A percentile compares a stretch with the other conserved stretches of the same genome.
These are phyloP conservation scores for Plasmodium blacklocki DNA, from an alignment of 169 alveolate genomes.

Conservation along the genomic window DNA sequence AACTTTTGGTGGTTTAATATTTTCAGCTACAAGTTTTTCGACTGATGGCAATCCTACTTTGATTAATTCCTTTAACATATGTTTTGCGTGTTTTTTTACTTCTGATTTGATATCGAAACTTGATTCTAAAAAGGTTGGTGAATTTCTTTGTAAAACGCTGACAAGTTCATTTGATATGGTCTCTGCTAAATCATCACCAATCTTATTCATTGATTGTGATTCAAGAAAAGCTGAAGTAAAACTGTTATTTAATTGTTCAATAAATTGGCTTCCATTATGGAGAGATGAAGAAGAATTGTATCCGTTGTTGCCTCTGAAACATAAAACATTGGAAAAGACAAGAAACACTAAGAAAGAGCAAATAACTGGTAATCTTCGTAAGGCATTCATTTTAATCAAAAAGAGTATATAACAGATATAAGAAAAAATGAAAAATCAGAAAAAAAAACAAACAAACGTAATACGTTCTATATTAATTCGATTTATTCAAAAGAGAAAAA, in stretches of 20 bases:
- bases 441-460: constrained; percentile 2
- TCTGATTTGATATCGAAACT: constrained; percentile 53
- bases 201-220: constrained; percentile 21
- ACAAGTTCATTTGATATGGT: constrained; percentile 46
- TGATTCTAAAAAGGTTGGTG: constrained; percentile 66
- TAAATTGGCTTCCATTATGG: constrained; percentile 38
- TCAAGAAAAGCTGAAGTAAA: constrained; percentile 48
- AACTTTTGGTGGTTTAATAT: constrained; percentile 51
- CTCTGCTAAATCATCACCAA: constrained; percentile 59
- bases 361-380: constrained; percentile 45
- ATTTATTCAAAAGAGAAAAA: neutral
- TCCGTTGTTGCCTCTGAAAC: constrained; percentile 51
- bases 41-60: constrained; percentile 63
- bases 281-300: constrained; percentile 26
- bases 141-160: constrained; percentile 35
- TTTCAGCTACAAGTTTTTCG: constrained; percentile 36
- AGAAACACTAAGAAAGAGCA: constrained; percentile 39
- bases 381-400: constrained; percentile 49
- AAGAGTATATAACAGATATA: too few relatives aligned
- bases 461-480: constrained; percentile 8
- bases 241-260: constrained; percentile 34
- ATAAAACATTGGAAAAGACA: constrained; percentile 43
- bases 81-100: constrained; percentile 40
- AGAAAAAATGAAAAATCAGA: neutral
- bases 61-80: constrained; percentile 34